Conservation (phyloP, 495 filamentous ascomycete genomes). For the Glonium stellatum region DNA sequence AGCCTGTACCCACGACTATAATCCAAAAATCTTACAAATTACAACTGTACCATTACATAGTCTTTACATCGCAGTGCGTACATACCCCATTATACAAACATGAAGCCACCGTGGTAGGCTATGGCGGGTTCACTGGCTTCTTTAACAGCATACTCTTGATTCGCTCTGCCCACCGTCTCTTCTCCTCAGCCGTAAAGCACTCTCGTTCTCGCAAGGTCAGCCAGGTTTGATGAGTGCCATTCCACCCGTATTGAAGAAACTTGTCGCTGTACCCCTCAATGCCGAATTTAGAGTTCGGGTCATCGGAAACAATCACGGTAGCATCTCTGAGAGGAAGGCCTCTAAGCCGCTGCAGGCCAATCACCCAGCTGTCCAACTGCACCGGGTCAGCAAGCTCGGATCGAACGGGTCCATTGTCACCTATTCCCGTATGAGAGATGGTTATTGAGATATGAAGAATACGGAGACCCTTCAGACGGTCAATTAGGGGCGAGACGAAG, state of each 20-base stretch:
- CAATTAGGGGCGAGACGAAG: background rate
- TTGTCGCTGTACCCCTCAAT: background rate
- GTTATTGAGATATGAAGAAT: slow-evolving; percentile 11
- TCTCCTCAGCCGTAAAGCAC: slow-evolving; percentile 16
- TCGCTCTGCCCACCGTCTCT: slow-evolving; percentile 9
- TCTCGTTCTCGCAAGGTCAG: slow-evolving; percentile 4
- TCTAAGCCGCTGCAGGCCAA: slow-evolving; percentile 4
- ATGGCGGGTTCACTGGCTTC: background rate
- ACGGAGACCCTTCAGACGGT: slow-evolving; percentile 1
- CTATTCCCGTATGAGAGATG: slow-evolving; percentile 3
- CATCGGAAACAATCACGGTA: slow-evolving; percentile 14
- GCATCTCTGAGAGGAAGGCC: background rate
- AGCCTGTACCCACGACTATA: no score
- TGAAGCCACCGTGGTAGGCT: no score
- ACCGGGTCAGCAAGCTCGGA: background rate
- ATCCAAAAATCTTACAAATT: no score
- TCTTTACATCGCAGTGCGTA: no score
- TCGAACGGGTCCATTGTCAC: slow-evolving; percentile 10
- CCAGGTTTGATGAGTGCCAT: slow-evolving; percentile 2
- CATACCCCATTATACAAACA: no score
- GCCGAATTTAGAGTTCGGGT: slow-evolving; percentile 11
- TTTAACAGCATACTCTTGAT: slow-evolving; percentile 6
- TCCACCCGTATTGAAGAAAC: background rate
- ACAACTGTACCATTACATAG: no score
- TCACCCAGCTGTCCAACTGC: slow-evolving; percentile 4